Evolutionary conservation across 2,329 filamentous ascomycete genomes (phyloP).

Genomic region (Talaromyces sp.): DNA sequence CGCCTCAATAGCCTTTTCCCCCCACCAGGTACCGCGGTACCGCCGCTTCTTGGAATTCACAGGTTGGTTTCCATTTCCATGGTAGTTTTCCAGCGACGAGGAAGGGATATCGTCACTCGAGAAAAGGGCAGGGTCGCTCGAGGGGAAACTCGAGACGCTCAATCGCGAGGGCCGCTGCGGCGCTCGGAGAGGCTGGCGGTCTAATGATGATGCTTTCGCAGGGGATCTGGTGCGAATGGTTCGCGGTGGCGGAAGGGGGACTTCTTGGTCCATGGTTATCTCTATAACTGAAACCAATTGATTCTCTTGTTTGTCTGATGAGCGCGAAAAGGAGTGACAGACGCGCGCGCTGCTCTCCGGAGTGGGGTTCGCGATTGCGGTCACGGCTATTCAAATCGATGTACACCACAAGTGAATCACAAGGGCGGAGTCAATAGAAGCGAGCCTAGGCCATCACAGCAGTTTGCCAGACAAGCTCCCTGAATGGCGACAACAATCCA

Average conservation of each 20-base stretch:
- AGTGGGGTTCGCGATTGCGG: background rate
- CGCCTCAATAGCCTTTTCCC: conserved; percentile 31
- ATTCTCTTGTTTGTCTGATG: background rate
- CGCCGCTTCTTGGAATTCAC: conserved; percentile 26
- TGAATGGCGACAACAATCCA: background rate
- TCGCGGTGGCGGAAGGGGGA: conserved; percentile 34
- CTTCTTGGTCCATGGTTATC: conserved; percentile 31
- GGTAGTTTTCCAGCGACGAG: conserved; percentile 41
- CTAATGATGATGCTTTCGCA: conserved; percentile 9
- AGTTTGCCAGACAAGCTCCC: conserved; percentile 5
- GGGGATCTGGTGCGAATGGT: conserved; percentile 32
- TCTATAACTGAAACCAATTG: background rate
- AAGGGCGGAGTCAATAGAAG: background rate
- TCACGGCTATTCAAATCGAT: background rate
- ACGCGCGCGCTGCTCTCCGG: background rate
- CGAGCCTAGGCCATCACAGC: conserved; percentile 6
- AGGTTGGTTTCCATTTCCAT: conserved; percentile 10
- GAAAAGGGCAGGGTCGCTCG: conserved; percentile 43
- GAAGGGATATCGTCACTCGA: conserved; percentile 44
- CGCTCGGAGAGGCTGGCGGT: conserved; percentile 10
- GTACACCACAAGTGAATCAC: background rate
- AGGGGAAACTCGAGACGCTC: conserved; percentile 34
- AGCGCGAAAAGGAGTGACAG: background rate
- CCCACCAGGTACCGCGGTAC: conserved; percentile 43
- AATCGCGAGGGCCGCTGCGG: conserved; percentile 20